Percentiles rank a stretch among this genome's conserved stretches.
Conservation (phyloP, 148 eudicot species). For the Cornus suecica region DNA sequence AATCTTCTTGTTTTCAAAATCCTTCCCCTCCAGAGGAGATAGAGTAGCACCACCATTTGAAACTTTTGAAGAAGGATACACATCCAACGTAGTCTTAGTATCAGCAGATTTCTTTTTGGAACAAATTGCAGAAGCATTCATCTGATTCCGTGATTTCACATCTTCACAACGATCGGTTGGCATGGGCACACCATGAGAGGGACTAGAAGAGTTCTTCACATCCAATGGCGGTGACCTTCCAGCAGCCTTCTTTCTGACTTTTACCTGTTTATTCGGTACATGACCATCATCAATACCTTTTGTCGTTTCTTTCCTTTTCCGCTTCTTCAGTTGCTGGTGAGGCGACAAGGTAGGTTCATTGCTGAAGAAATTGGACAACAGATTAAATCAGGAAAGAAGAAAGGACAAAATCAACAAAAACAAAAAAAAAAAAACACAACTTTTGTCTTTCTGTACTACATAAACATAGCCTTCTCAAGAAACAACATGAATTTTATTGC, state of each 20-base stretch:
- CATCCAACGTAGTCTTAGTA: constrained; percentile 30
- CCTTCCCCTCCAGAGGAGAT: constrained; percentile 26
- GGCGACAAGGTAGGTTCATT: constrained; percentile 56
- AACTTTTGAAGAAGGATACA: constrained; percentile 32
- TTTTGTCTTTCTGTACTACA: not conserved
- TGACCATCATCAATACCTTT: constrained; percentile 47
- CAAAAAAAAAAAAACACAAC: no score
- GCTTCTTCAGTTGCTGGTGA: constrained; percentile 67
- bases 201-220: constrained; percentile 37
- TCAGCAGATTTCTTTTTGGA: constrained; percentile 46
- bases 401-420: no score
- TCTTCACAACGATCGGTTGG: constrained; percentile 34
- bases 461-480: not conserved
- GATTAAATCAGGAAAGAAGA: not conserved
- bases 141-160: constrained; percentile 38
- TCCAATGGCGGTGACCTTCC: constrained; percentile 38
- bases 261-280: constrained; percentile 49
- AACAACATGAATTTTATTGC: not conserved
- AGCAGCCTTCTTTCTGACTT: constrained; percentile 56
- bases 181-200: constrained; percentile 37
- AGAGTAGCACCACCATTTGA: constrained; percentile 37
- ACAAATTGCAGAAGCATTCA: constrained; percentile 36
- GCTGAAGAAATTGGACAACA: constrained; percentile 25
- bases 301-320: constrained; percentile 67
- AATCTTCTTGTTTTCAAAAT: constrained; percentile 42